phyloP scores from a whole-genome alignment of 179 eudicot species.

The Dionaea muscipula region DNA sequence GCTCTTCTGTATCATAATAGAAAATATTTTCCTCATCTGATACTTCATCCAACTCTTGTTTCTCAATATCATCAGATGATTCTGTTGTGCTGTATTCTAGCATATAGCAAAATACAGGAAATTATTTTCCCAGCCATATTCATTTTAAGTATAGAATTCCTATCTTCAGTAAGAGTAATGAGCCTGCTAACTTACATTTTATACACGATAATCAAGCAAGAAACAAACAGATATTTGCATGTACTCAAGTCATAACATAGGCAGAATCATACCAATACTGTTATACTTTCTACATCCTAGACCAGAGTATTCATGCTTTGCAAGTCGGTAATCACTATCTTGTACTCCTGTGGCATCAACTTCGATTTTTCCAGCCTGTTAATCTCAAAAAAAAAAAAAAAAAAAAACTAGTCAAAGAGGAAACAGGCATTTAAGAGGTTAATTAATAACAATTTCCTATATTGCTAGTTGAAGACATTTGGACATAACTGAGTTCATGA shows the following conservation, averaged over 20 bases:
- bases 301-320: constrained; percentile 32
- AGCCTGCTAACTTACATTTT: no score
- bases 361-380: constrained; percentile 63
- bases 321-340: constrained; percentile 33
- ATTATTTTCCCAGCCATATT: no score
- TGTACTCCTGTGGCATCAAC: constrained; percentile 46
- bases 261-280: constrained; percentile 25
- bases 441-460: not conserved
- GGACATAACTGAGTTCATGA: no score
- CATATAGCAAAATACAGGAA: no score
- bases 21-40: constrained; percentile 59
- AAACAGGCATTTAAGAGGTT: not conserved
- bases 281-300: constrained; percentile 51
- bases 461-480: no score
- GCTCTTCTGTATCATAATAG: constrained; percentile 58
- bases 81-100: constrained; percentile 81
- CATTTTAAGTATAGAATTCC: no score
- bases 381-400: constrained; percentile 9
- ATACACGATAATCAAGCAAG: constrained; percentile 6
- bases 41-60: constrained; percentile 67
- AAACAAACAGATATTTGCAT: no score
- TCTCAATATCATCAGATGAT: constrained; percentile 77
- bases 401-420: not conserved
- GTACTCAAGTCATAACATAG: no score
- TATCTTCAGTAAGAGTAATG: no score